Conservation (phyloP, 257 asterid genomes). For the Verbena officinalis region DNA sequence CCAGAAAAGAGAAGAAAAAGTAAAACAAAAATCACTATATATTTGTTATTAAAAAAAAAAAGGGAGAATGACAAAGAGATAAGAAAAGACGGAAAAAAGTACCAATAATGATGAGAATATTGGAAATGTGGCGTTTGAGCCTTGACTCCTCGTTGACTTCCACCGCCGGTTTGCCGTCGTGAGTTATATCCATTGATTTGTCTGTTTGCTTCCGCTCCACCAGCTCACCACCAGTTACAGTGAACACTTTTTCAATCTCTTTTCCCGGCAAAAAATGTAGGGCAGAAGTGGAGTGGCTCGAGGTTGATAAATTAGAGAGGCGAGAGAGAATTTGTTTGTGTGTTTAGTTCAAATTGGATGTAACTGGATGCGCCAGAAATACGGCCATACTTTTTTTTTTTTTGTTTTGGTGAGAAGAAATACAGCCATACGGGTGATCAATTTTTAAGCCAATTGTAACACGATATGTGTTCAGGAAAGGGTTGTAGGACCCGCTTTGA, state of each 20-base stretch:
- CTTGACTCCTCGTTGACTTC: slow-evolving; percentile 40
- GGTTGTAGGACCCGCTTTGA: not conserved
- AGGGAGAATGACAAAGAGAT: not conserved
- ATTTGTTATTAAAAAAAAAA: not conserved
- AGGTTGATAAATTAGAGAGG: not conserved
- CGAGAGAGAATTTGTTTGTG: not conserved
- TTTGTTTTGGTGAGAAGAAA: no score
- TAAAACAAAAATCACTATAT: not conserved
- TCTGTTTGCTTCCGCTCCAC: not conserved
- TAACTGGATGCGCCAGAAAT: not conserved
- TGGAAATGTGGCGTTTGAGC: slow-evolving; percentile 52
- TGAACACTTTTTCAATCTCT: not conserved
- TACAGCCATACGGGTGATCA: no score
- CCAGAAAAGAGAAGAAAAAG: not conserved
- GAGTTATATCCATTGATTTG: slow-evolving; percentile 50
- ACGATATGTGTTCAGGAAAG: not conserved
- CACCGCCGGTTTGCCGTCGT: slow-evolving; percentile 33
- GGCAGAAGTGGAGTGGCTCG: not conserved
- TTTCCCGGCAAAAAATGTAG: not conserved
- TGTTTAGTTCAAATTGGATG: not conserved
- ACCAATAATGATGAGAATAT: slow-evolving; percentile 66
- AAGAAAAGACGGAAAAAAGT: not conserved
- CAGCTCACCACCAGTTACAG: not conserved
- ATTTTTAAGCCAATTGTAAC: not conserved
- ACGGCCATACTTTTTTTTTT: no score